Evolutionary conservation across 805 yeast species (phyloP).

Genomic region (Starmerella riodocensis): DNA sequence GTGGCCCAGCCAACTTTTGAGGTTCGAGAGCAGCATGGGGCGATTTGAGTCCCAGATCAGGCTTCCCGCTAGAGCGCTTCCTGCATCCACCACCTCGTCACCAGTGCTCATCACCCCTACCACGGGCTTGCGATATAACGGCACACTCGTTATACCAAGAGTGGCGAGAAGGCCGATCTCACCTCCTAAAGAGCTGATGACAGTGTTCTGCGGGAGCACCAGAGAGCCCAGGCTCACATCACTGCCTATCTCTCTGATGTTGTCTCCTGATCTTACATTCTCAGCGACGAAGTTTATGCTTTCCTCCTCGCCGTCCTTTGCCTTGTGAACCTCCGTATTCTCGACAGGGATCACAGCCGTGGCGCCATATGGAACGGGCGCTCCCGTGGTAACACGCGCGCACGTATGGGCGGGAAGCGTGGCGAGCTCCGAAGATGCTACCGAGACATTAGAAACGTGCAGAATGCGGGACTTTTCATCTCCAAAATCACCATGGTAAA

Average conservation of each 20-base stretch:
- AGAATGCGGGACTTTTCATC: slow-evolving; percentile 25
- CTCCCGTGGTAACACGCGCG: slow-evolving; percentile 43
- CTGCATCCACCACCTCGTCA: slow-evolving; percentile 35
- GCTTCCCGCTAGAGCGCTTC: slow-evolving; percentile 27
- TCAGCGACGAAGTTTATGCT: slow-evolving; percentile 32
- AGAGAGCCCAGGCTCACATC: slow-evolving; percentile 33
- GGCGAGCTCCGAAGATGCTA: slow-evolving; percentile 25
- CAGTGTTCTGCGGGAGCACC: slow-evolving; percentile 29
- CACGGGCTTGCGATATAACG: slow-evolving; percentile 33
- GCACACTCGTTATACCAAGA: slow-evolving; percentile 32
- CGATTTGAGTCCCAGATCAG: slow-evolving; percentile 40
- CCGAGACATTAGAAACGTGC: slow-evolving; percentile 21
- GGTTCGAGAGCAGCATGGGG: slow-evolving; percentile 33
- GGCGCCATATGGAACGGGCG: slow-evolving; percentile 43
- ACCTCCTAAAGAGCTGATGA: slow-evolving; percentile 35
- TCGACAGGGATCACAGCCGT: slow-evolving; percentile 44
- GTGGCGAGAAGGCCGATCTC: slow-evolving; percentile 39
- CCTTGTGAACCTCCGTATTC: slow-evolving; percentile 32
- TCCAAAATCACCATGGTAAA: slow-evolving; percentile 34
- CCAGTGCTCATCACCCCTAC: slow-evolving; percentile 42
- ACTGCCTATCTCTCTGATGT: slow-evolving; percentile 37
- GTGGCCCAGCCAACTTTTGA: slow-evolving; percentile 28
- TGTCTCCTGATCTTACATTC: slow-evolving; percentile 33
- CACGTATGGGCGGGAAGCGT: slow-evolving; percentile 28
- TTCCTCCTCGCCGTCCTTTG: slow-evolving; percentile 35